A percentile compares a stretch with the other conserved stretches of the same genome.
Conservation (phyloP, 805 yeast genomes). For the Lipomyces yamadae region DNA sequence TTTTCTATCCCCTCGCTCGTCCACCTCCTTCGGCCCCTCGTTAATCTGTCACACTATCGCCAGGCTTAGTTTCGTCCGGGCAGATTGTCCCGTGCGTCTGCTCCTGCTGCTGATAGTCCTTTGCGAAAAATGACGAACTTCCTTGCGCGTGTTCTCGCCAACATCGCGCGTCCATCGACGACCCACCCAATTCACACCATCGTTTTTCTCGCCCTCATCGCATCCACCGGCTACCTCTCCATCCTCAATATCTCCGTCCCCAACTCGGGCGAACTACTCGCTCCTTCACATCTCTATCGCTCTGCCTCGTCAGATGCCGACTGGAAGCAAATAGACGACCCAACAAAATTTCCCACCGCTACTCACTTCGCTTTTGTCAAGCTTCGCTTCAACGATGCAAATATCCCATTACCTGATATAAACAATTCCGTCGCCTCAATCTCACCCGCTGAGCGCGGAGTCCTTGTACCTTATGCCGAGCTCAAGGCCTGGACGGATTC, state of each 20-base stretch:
- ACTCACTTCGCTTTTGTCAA: conserved; percentile 59
- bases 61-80: conserved; percentile 1
- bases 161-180: conserved; percentile 33
- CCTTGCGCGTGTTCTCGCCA: conserved; percentile 28
- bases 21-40: background rate
- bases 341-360: conserved; percentile 50
- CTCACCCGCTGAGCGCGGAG: conserved; percentile 42
- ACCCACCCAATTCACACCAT: conserved; percentile 81
- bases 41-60: conserved; percentile 2
- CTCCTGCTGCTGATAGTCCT: conserved; percentile 1
- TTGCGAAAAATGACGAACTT: conserved; percentile 21
- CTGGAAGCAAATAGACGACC: conserved; percentile 59
- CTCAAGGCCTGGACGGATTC: conserved; percentile 43
- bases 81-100: conserved; percentile 1
- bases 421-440: conserved; percentile 19
- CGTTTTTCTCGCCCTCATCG: conserved; percentile 69
- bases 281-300: conserved; percentile 43
- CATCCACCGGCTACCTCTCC: conserved; percentile 79
- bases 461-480: conserved; percentile 47
- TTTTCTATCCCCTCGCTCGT: conserved; percentile 4
- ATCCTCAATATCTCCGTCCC: conserved; percentile 52
- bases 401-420: conserved; percentile 35
- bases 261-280: conserved; percentile 26
- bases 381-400: conserved; percentile 58
- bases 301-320: conserved; percentile 49